A percentile compares a stretch with the other conserved stretches of the same genome.
Evolutionary conservation across 108 stramenopile species (phyloP).

Genomic region (Chaetoceros tenuissimus): DNA sequence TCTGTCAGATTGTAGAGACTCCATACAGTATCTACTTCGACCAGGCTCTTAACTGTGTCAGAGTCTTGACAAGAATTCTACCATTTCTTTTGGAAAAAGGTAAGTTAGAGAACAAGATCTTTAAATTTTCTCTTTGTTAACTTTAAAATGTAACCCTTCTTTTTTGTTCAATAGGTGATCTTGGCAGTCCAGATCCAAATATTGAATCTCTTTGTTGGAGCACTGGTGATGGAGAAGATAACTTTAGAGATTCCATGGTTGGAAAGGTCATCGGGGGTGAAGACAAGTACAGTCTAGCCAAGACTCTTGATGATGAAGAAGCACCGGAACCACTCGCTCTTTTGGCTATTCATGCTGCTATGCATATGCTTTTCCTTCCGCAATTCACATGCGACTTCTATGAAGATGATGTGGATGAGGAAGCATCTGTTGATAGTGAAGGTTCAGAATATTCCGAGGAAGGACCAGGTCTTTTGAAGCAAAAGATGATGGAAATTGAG

Average conservation of each 20-base stretch:
- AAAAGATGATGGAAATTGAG: constrained; percentile 5
- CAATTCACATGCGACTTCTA: constrained; percentile 91
- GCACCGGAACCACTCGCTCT: constrained; percentile 82
- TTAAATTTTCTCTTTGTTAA: too few relatives aligned
- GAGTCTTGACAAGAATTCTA: constrained; percentile 83
- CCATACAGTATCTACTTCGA: constrained; percentile 92
- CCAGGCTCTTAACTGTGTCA: constrained; percentile 87
- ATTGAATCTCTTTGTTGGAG: constrained; percentile 82
- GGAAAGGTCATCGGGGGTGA: constrained; percentile 37
- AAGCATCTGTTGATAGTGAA: neutral
- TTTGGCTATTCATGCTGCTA: constrained; percentile 85
- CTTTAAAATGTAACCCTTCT: too few relatives aligned
- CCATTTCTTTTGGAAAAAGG: constrained; percentile 88
- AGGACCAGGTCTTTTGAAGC: constrained; percentile 8
- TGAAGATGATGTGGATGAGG: constrained; percentile 47
- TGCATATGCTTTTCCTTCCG: constrained; percentile 91
- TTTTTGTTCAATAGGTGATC: constrained; percentile 69
- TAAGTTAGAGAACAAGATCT: constrained; percentile 7
- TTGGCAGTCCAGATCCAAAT: constrained; percentile 67
- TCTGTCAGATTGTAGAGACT: constrained; percentile 94
- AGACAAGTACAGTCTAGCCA: neutral
- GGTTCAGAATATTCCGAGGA: neutral
- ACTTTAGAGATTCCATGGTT: constrained; percentile 17
- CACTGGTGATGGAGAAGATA: constrained; percentile 33
- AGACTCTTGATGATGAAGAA: constrained; percentile 29